These are phyloP conservation scores for Immersiella caudata DNA, from an alignment of 495 filamentous ascomycete species.

Conservation along the genomic window DNA sequence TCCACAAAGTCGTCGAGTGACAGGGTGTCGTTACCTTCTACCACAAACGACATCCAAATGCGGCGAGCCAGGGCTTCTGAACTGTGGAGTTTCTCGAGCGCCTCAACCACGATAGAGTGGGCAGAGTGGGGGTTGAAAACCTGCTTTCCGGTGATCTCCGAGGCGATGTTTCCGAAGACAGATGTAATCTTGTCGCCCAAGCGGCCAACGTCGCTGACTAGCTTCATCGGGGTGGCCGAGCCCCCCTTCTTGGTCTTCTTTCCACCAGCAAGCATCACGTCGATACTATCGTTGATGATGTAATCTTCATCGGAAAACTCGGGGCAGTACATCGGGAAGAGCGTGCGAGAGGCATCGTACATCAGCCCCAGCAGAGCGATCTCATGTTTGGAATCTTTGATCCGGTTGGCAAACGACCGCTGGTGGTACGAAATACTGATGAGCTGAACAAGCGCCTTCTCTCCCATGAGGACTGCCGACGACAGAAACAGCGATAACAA, in stretches of 20 bases:
- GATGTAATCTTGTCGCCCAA: slow-evolving; percentile 89
- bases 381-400: slow-evolving; percentile 85
- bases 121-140: slow-evolving; percentile 88
- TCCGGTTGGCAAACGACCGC: slow-evolving; percentile 84
- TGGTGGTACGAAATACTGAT: slow-evolving; percentile 95
- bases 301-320: slow-evolving; percentile 93
- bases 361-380: slow-evolving; percentile 77
- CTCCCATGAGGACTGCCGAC: slow-evolving; percentile 72
- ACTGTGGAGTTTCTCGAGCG: slow-evolving; percentile 77
- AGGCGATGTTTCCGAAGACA: slow-evolving; percentile 90
- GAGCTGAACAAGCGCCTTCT: slow-evolving; percentile 85
- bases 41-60: slow-evolving; percentile 98
- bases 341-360: slow-evolving; percentile 81
- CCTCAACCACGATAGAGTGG: slow-evolving; percentile 85
- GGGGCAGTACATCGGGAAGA: slow-evolving; percentile 89
- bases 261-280: slow-evolving; percentile 48
- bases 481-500: slow-evolving; percentile 77
- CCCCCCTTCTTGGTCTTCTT: slow-evolving; percentile 55
- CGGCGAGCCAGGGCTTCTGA: slow-evolving; percentile 88
- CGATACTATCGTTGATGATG: slow-evolving; percentile 80
- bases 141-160: slow-evolving; percentile 91
- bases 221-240: slow-evolving; percentile 71
- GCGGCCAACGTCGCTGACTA: slow-evolving; percentile 77
- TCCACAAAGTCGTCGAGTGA: slow-evolving; percentile 81
- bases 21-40: slow-evolving; percentile 80